A percentile compares a stretch with the other conserved stretches of the same genome.
Evolutionary conservation across 805 yeast genomes (phyloP).

Genomic region (Zygoascus flipseniorum): DNA sequence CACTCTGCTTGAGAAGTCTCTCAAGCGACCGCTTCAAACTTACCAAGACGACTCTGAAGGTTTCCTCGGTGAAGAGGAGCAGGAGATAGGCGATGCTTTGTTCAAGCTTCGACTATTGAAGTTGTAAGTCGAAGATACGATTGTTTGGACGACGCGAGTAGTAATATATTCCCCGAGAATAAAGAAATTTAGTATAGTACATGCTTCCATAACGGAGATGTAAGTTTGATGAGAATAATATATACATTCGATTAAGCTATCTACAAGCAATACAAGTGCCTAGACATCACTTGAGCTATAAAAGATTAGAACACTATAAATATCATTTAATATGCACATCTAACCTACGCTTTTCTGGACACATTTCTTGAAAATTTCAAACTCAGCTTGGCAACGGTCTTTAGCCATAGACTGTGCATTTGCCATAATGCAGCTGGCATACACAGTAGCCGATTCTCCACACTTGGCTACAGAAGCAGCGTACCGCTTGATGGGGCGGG

Average conservation of each 20-base stretch:
- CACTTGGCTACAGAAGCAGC: slow-evolving; percentile 11
- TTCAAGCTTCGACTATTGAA: slow-evolving; percentile 71
- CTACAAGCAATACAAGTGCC: no score
- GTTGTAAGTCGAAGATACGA: slow-evolving; percentile 24
- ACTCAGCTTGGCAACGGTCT: slow-evolving; percentile 13
- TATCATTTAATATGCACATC: not conserved
- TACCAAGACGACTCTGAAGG: slow-evolving; percentile 36
- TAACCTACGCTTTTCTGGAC: slow-evolving; percentile 9
- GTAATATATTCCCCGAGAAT: not conserved
- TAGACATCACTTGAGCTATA: no score
- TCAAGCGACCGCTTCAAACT: slow-evolving; percentile 55
- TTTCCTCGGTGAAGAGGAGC: slow-evolving; percentile 83
- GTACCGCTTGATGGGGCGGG: slow-evolving; percentile 5
- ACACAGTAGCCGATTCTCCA: slow-evolving; percentile 9
- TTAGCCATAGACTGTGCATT: slow-evolving; percentile 6
- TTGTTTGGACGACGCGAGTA: not conserved
- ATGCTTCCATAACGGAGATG: no score
- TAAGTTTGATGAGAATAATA: no score
- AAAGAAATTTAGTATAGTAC: no score
- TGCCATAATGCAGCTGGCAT: slow-evolving; percentile 14
- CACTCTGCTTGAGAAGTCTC: slow-evolving; percentile 65
- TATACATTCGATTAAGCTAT: no score
- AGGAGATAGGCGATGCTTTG: slow-evolving; percentile 61
- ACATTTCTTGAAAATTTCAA: slow-evolving; percentile 13
- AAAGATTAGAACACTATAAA: not conserved